Percentiles rank a stretch among this genome's conserved stretches.
Conservation (phyloP, 768 basidiomycete species). For the Chalciporus sphaerocephalus region DNA sequence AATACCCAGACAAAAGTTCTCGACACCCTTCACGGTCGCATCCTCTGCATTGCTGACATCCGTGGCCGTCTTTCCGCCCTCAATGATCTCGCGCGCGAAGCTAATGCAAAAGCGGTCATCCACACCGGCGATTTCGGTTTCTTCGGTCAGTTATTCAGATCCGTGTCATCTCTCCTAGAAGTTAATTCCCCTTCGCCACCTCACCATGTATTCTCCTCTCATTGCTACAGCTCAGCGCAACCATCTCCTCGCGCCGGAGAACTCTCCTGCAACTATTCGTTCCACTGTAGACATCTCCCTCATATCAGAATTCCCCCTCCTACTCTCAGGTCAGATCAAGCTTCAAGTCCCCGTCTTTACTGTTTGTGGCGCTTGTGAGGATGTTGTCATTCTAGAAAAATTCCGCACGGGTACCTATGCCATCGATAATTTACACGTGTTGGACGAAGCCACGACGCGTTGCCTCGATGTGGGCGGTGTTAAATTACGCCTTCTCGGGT, state of each 20-base stretch:
- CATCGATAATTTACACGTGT: conserved; percentile 84
- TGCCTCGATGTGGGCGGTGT: conserved; percentile 89
- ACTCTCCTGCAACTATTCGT: conserved; percentile 64
- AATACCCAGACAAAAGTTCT: conserved; percentile 78
- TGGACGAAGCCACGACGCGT: conserved; percentile 95
- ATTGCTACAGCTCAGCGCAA: conserved; percentile 79
- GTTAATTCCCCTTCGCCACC: conserved; percentile 62
- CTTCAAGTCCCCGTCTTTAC: conserved; percentile 92
- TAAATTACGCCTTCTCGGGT: conserved; percentile 88
- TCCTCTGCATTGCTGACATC: conserved; percentile 94
- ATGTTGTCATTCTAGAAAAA: conserved; percentile 89
- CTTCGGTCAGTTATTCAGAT: conserved; percentile 57
- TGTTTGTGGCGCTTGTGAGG: conserved; percentile 97
- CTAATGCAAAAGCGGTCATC: conserved; percentile 87
- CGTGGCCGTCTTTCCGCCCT: conserved; percentile 83
- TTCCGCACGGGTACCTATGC: conserved; percentile 78
- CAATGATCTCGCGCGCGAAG: conserved; percentile 86
- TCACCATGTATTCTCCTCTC: conserved; percentile 94
- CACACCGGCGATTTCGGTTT: conserved; percentile 99
- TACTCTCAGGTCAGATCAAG: conserved; percentile 86
- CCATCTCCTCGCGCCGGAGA: conserved; percentile 70
- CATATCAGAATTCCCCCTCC: conserved; percentile 90
- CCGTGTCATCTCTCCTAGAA: background rate
- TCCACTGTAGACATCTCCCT: conserved; percentile 69
- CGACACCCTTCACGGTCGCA: conserved; percentile 75